phyloP scores from a whole-genome alignment of 2,329 filamentous ascomycete species.

The Westerdykella ornata region DNA sequence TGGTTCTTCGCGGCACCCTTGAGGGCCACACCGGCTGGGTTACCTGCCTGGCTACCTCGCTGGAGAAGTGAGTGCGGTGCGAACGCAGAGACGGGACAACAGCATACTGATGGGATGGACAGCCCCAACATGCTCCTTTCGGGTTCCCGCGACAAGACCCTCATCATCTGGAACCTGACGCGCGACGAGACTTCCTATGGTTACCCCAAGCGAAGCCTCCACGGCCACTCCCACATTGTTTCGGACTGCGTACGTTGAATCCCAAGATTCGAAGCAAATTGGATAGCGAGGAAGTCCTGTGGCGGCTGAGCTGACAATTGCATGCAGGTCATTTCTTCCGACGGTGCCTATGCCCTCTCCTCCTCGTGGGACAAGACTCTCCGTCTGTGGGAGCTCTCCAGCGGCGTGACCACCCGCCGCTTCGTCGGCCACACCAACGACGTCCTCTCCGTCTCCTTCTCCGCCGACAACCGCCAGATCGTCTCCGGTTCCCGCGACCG shows the following conservation, averaged over 20 bases:
- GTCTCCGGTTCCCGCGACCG: slow-evolving; percentile 97
- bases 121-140: slow-evolving; percentile 99
- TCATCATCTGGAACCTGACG: slow-evolving; percentile 99
- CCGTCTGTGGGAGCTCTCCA: slow-evolving; percentile 97
- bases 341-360: slow-evolving; percentile 97
- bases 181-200: slow-evolving; percentile 97
- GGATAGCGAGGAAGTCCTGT: slow-evolving; percentile 17
- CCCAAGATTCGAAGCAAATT: slow-evolving; percentile 20
- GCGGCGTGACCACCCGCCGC: slow-evolving; percentile 91
- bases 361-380: slow-evolving; percentile 99
- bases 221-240: slow-evolving; percentile 99
- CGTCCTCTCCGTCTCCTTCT: slow-evolving; percentile 99
- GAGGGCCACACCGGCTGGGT: slow-evolving; percentile 99
- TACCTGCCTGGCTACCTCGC: slow-evolving; percentile 94
- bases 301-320: slow-evolving; percentile 28
- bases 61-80: slow-evolving; percentile 71
- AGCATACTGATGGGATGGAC: slow-evolving; percentile 30
- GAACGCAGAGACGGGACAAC: background rate
- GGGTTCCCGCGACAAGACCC: slow-evolving; percentile 91
- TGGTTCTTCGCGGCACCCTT: slow-evolving; percentile 93
- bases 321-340: slow-evolving; percentile 90
- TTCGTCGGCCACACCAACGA: slow-evolving; percentile 99
- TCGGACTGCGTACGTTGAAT: slow-evolving; percentile 88
- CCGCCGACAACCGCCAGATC: slow-evolving; percentile 99
- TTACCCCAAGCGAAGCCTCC: slow-evolving; percentile 97